Evolutionary conservation across 2,329 filamentous ascomycete species (phyloP), one percentile per base, ranked within the genome.

Genomic region (Plectosphaerella sp.): DNA sequence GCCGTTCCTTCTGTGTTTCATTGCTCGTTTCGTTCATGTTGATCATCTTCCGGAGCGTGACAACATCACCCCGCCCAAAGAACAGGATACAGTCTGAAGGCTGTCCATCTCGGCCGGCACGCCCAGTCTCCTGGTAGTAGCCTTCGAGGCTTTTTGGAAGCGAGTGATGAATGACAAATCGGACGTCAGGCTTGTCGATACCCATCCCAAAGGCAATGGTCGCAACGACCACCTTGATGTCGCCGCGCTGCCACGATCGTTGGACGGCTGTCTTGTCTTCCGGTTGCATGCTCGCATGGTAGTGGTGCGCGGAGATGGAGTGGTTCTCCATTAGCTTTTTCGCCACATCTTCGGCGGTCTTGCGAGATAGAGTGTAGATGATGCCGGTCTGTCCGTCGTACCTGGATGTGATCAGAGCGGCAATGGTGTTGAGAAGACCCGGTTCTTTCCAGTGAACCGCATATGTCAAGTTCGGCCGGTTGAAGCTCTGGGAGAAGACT

Each of bases 191-290:
- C 68, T 99, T 99, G 74, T 99, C 94, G 58, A 99, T 99, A n/a
- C 94, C 94, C 94, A 99, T 99, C 7, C 94, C 94, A 65, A 99
- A 99, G 22, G 94, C 94, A 67, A 99, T 97, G 0, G 94, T 99
- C 18, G 94, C 95, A 48, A 99, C 94, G 43, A 99, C 95, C 35
- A 99, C 89, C 59, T 96, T 88, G 62, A 87, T 82, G 49, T 76
- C 72, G 6, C 91, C 91, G 43, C 72, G 74, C 67, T 99, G 94
- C 94, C 94, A 99, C 28, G 84, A 70, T 54, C 80, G 80, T 67
- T 97, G 93, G 5, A 94, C 80, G 7, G 78, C 67, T 1, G 78
- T 76, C 65, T 93, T 93, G 49, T 88, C 82, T 5, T 79, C 72
- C 0, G 87, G 66, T 2, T 83, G 73, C 71, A 99, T 84, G 5